These are phyloP conservation scores for Taxillus chinensis DNA, from an alignment of 164 flowering plant genomes.

Conservation along the genomic window DNA sequence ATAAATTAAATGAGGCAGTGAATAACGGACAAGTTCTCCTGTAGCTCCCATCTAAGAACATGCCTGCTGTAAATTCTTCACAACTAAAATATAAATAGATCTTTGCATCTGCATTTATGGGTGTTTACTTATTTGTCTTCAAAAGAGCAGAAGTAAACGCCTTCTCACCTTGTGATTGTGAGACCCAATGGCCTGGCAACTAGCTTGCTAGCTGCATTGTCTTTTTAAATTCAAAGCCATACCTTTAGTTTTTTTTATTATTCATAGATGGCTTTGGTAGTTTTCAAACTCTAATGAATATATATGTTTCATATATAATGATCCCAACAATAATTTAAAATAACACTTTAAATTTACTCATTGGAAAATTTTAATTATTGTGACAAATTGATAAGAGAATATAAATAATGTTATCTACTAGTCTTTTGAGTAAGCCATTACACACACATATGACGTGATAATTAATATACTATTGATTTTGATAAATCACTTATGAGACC, in stretches of 20 bases:
- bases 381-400: too few species aligned
- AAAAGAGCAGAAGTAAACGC: not conserved
- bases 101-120: not conserved
- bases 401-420: too few species aligned
- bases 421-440: too few species aligned
- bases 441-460: too few species aligned
- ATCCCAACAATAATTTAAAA: too few species aligned
- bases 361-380: too few species aligned
- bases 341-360: too few species aligned
- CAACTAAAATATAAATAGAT: not conserved
- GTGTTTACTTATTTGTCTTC: not conserved
- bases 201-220: not conserved
- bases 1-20: not conserved
- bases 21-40: not conserved
- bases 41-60: not conserved
- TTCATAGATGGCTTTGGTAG: too few species aligned
- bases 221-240: not conserved
- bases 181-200: not conserved
- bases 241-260: not conserved
- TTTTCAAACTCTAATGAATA: too few species aligned
- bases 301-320: too few species aligned
- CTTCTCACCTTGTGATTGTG: not conserved
- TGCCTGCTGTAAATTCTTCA: not conserved
- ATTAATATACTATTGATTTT: too few species aligned
- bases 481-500: too few species aligned